Base-by-base conservation (phyloP, 2,329 filamentous ascomycete genomes). In the Tolypocladium album region DNA sequence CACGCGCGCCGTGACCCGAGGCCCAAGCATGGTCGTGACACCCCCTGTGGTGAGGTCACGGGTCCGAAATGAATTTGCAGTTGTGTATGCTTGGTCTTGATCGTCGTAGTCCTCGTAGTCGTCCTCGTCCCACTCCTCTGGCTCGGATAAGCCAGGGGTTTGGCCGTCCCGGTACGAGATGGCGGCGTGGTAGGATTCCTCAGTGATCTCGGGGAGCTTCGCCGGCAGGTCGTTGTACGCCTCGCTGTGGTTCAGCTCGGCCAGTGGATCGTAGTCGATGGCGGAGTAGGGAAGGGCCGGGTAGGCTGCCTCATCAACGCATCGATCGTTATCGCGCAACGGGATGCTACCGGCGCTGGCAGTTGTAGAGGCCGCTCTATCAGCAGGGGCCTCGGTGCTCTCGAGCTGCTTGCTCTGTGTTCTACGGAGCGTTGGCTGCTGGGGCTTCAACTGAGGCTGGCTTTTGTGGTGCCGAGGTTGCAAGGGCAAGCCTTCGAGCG, bases 41-140 rank as follows among this genome's bases (percentile, higher is more conserved):
- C 78, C 79, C 34, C 76, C 74, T 5, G 78, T 79, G 12, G 80
- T 84, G 66, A 81, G 75, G 65, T 84, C 82, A 53, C 89, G 88
- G 57, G 92, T 90, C 27, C 85, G 82, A 64, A 86, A 85, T 13
- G 90, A 92, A 66, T 88, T 86, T 45, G 89, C 86, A 2, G 90
- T 94, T 31, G 86, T 87, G 60, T 89, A 90, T 27, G 89, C 92
- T 61, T 88, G 88, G 36, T 76, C 72, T 50, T 76, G 73, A 66
- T 84, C 82, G 53, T 85, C 82, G 63, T 82, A 83, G 47, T 77
- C 79, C 63, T 92, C 90, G 15, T 89, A 88, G 34, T 93, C 88
- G 20, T 89, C 88, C 22, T 92, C 89, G 20, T 90, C 87, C 87
- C 87, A 89, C 70, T 92, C 88, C 66, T 90, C 88, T 0, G 80